Conservation (phyloP, 495 filamentous ascomycete genomes). For the Ramalina intermedia region DNA sequence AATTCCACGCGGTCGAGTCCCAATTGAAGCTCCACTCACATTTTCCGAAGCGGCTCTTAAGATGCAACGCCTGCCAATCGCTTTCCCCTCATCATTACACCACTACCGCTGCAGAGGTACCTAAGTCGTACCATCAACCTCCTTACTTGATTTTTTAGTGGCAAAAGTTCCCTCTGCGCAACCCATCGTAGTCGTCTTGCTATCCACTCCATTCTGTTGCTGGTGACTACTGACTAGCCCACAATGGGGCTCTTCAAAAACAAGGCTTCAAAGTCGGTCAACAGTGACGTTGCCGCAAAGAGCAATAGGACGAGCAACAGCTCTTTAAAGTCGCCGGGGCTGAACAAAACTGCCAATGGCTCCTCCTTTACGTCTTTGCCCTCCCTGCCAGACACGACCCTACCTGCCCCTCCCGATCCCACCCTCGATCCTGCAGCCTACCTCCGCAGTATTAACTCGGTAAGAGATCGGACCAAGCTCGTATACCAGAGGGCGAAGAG, state of each 20-base stretch:
- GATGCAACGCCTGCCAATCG: too few species aligned
- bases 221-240: too few species aligned
- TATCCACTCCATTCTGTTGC: too few species aligned
- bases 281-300: slow-evolving; percentile 34
- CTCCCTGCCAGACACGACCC: slow-evolving; percentile 47
- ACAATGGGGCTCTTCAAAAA: slow-evolving; percentile 51
- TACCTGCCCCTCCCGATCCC: slow-evolving; percentile 81
- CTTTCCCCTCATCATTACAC: too few species aligned
- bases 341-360: slow-evolving; percentile 18
- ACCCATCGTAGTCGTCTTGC: too few species aligned
- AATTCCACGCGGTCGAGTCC: too few species aligned
- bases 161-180: too few species aligned
- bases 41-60: too few species aligned
- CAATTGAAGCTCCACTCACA: too few species aligned
- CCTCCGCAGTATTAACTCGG: slow-evolving; percentile 76
- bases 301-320: slow-evolving; percentile 39
- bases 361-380: slow-evolving; percentile 19
- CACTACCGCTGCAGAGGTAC: too few species aligned
- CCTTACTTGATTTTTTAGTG: too few species aligned
- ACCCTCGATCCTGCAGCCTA: slow-evolving; percentile 83
- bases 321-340: slow-evolving; percentile 36
- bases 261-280: slow-evolving; percentile 42
- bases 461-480: slow-evolving; percentile 62
- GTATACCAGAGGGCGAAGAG: slow-evolving; percentile 63
- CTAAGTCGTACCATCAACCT: too few species aligned